Conservation (phyloP, 345 rosid species). For the Syzygium aqueum region DNA sequence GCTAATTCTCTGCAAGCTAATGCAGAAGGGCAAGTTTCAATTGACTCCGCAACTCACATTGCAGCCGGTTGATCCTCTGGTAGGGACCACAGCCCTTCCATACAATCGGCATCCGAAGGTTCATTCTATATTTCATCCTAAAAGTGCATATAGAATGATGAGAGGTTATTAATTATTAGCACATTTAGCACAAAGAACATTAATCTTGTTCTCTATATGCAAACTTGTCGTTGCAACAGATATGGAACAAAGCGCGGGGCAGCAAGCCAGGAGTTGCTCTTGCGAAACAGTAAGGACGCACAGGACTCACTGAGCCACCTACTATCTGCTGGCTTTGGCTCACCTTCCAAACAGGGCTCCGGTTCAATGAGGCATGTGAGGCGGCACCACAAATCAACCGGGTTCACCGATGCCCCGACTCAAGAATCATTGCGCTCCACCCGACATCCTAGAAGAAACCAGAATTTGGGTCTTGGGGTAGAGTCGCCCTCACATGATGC, state of each 20-base stretch:
- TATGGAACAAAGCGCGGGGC: not conserved
- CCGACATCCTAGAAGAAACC: constrained; percentile 9
- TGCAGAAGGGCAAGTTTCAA: constrained; percentile 16
- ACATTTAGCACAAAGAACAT: not conserved
- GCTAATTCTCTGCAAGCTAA: not conserved
- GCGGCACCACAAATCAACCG: constrained; percentile 8
- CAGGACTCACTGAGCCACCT: not conserved
- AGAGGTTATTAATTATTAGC: not conserved
- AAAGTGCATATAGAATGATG: not conserved
- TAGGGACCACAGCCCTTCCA: not conserved
- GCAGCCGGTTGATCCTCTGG: not conserved
- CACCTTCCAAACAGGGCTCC: constrained; percentile 1
- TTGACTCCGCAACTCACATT: not conserved
- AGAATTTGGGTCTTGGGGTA: not conserved
- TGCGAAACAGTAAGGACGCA: not conserved
- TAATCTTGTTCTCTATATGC: not conserved
- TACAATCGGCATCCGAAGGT: not conserved
- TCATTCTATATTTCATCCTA: not conserved
- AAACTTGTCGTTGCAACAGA: not conserved
- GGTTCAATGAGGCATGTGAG: constrained; percentile 9
- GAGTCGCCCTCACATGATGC: constrained; percentile 10
- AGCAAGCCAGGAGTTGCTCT: not conserved
- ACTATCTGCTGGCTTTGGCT: not conserved
- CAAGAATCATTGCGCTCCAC: not conserved
- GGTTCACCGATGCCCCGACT: constrained; percentile 4